Evolutionary conservation across 768 basidiomycete species (phyloP), one percentile per base, ranked within the genome.

Genomic region (Termitomyces sp.): DNA sequence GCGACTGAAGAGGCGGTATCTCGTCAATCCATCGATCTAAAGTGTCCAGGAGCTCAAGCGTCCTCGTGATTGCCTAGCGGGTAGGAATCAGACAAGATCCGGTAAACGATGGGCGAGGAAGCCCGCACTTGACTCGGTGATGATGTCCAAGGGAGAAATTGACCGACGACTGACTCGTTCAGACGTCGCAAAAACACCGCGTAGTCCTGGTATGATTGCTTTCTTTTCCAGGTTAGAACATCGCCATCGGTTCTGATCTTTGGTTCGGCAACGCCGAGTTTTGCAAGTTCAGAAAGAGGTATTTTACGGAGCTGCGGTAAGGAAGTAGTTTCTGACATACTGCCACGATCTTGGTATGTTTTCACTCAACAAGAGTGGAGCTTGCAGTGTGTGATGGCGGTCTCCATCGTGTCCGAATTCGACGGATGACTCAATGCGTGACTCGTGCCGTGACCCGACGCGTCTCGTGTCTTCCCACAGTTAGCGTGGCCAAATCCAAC

Each of bases 11-110:
- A 0, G 89, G 86, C 2, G 95, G 95, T 9, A 95, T 90, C 32
- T 89, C 86, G 40, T 90, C 85, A 28, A 95, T 86, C 92, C 93
- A 94, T 1, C 64, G 63, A 64, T 87, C 84, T 45, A 97, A 74
- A 12, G 79, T 77, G 61, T 89, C 83, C 18, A 99, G 75, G 62
- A 96, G 74, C 5, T 66, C 67, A 1, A 94, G 65, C 13, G 82
- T 72, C 51, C 70, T 68, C n/a, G 67, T 62, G 40, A 85, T 78
- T 12, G 82, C 76, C 88, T 90, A 63, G 24, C 24, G 42, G 11
- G 45, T 22, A 32, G 49, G 40, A 54, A 65, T 56, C 36, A 50
- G 51, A 50, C 44, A 56, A 61, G 35, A 51, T 50, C 22, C 44
- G 12, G 22, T 36, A 20, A 44, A 4, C 42, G 48, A 48, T 7